Evolutionary conservation across 2,329 filamentous ascomycete genomes (phyloP), one percentile per base, ranked within the genome.

Genomic region (Leptoxyphium fumago): DNA sequence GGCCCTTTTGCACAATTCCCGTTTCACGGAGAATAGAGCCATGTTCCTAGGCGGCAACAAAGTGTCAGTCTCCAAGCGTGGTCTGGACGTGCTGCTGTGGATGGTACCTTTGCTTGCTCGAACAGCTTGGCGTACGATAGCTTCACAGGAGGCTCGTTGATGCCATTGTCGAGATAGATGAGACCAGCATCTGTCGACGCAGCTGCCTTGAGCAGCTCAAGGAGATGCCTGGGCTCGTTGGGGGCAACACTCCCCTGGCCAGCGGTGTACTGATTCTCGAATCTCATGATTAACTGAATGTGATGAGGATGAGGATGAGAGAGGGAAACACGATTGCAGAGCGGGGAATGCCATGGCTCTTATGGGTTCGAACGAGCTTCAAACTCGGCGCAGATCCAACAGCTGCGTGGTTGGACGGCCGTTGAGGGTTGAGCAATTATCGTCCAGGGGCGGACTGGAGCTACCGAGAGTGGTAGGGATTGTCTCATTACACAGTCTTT

Each of bases 131-230:
- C 42, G 44, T 49, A 50, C 3, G 41, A 39, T 32, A 49, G 41
- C 36, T 36, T 42, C 5, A 32, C 41, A 10, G 47, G 38, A 38
- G 43, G 18, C 30, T 47, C 45, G 34, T 39, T 44, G 15, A 45
- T 32, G 2, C 47, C 48, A 29, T 42, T 41, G 29, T 49, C 43
- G 11, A 50, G 43, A 26, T 46, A 49, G 11, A 45, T 29, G 17
- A 47, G 34, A 14, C 48, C 47, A 15, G 41, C 43, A 10, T 29
- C 30, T 2, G 29, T 42, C 11, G 46, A 28, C 21, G 48, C 46
- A 13, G 48, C 48, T 15, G 39, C 36, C 18, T 46, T 41, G 21
- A 50, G 43, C 8, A 50, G 39, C 13, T 50, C 48, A 11, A 50
- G 30, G 26, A 50, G 46, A 29, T 47, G 45, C 38, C 29, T 40